Base-by-base conservation (phyloP, 192 early-diverging fungal genomes). In the Allomyces arbusculus region DNA sequence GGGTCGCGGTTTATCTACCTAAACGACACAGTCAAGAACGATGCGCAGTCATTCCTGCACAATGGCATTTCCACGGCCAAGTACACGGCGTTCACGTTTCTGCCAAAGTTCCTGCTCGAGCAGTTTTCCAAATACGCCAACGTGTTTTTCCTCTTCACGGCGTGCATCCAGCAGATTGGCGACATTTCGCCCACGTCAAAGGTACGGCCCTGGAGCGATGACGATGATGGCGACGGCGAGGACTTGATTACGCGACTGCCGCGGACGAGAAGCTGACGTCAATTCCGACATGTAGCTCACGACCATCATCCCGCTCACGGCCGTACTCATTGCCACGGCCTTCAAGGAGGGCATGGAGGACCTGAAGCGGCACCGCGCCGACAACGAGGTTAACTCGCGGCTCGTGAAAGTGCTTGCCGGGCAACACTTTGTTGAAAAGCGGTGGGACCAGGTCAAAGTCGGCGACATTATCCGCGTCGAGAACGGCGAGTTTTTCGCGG, bases 51-150 rank as follows among this genome's bases (percentile, higher is more conserved):
- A 73, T 99, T 84, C 69, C 75, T 94, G 33, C 91, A 95, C 76
- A 99, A 99, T 73, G 75, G 80, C 28, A 88, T 99, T 65, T 92
- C 90, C 50, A 99, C 96, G 11, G 89, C 90, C 68, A 99, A 99
- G 76, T 99, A 99, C 80, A 95, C 88, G 71, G 61, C 84, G 23
- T 65, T 88, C 23, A 92, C 93, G 11, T 99, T 99, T 68, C 61
- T 97, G 63, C 90, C 89, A 66, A 94, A 91, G 78, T 99, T 99
- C 72, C 78, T 99, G 61, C 87, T 87, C 66, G 95, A 96, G 76
- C 92, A 99, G 80, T 99, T 99, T 69, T 90, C 88, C 62, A 95
- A 95, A 77, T 99, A 97, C 78, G 96, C 96, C 65, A 99, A 99
- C 78, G 75, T 99, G 71, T 99, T 99, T 72, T 99, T 99, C 82